Conservation (phyloP, 169 alveolate species). For the Eimeria acervulina region DNA sequence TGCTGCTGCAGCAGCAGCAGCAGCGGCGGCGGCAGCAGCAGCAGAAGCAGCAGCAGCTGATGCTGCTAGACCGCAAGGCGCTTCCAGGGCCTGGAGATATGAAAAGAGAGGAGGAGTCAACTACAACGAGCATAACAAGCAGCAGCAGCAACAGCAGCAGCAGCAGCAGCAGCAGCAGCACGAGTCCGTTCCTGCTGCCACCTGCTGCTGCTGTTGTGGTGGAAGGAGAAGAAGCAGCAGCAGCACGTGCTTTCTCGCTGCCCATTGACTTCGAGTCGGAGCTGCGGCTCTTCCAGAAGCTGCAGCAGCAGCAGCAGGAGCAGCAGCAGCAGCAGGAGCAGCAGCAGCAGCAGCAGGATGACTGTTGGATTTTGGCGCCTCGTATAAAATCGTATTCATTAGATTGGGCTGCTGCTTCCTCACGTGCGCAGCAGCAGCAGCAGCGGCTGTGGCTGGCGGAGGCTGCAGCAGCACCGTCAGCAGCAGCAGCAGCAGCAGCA, state of each 20-base stretch:
- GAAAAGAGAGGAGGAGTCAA: neutral
- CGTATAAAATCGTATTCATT: neutral
- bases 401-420: neutral
- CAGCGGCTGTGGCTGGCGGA: neutral
- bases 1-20: constrained; percentile 9
- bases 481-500: constrained; percentile 33
- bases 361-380: neutral
- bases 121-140: constrained; percentile 2
- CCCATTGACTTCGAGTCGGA: constrained; percentile 9
- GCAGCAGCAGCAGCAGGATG: constrained; percentile 56
- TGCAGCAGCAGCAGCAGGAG: neutral
- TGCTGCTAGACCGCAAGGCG: neutral
- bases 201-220: neutral
- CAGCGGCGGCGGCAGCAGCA: neutral
- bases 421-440: neutral
- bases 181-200: neutral
- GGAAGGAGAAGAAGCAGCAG: constrained; percentile 12
- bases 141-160: neutral
- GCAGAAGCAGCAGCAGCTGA: neutral
- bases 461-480: too few relatives aligned
- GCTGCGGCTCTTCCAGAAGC: constrained; percentile 6
- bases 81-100: neutral
- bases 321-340: constrained; percentile 46
- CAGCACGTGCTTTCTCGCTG: neutral
- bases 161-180: constrained; percentile 32